Percentiles rank a stretch among this genome's conserved stretches.
Conservation (phyloP, 345 rosid genomes). For the Psidium guajava region DNA sequence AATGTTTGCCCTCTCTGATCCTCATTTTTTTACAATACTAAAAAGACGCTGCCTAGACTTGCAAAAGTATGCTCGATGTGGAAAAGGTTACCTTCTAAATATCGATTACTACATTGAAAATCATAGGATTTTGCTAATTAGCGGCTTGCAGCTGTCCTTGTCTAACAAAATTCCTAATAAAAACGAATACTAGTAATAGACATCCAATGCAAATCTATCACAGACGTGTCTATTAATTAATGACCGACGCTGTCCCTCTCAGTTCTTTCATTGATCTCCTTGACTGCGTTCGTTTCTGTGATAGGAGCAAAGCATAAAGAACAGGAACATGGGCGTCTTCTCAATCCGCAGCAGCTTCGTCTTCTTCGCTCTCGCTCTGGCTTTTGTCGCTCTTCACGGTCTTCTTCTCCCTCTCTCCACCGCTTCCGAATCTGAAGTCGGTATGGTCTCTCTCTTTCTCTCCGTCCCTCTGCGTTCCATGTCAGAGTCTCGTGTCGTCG, state of each 20-base stretch:
- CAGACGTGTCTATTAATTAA: background rate
- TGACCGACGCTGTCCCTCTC: background rate
- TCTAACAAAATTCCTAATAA: background rate
- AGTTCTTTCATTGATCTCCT: background rate
- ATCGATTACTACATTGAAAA: no score
- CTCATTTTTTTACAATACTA: no score
- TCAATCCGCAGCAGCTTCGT: background rate
- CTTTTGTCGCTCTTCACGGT: background rate
- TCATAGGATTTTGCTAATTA: no score
- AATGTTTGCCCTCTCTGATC: no score
- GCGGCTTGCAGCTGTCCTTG: no score
- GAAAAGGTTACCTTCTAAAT: no score
- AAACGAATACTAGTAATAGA: background rate
- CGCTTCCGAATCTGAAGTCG: conserved; percentile 17
- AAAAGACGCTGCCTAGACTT: no score
- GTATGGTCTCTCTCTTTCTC: conserved; percentile 8
- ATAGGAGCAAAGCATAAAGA: background rate
- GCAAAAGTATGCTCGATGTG: no score
- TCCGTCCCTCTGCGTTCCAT: background rate
- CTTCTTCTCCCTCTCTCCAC: conserved; percentile 1
- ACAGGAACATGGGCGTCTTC: background rate
- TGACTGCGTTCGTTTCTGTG: background rate
- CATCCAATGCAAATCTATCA: background rate
- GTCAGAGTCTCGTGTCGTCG: background rate
- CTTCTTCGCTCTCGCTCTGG: background rate